phyloP scores from a whole-genome alignment of 2,329 filamentous ascomycete genomes.

The Trichoderma simmonsii region DNA sequence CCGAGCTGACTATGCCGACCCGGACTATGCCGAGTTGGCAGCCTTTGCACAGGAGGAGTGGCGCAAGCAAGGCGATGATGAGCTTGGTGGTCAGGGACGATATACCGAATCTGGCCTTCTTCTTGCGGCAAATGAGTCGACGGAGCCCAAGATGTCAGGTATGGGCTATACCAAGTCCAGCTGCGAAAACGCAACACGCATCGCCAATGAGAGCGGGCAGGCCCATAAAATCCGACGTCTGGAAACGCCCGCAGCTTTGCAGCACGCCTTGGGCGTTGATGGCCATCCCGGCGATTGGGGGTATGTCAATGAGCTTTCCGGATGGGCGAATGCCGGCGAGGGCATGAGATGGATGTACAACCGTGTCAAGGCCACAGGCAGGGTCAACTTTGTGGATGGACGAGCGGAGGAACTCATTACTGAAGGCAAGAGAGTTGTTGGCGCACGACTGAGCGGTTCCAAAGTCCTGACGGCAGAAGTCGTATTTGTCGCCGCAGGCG shows the following conservation, averaged over 20 bases:
- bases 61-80: constrained; percentile 56
- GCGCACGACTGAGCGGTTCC: constrained; percentile 43
- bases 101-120: constrained; percentile 70
- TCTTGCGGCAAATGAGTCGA: constrained; percentile 54
- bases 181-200: constrained; percentile 56
- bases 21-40: constrained; percentile 72
- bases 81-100: constrained; percentile 60
- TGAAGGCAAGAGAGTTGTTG: constrained; percentile 45
- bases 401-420: constrained; percentile 44
- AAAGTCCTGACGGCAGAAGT: constrained; percentile 59
- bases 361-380: constrained; percentile 51
- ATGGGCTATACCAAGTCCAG: constrained; percentile 59
- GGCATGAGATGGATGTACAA: constrained; percentile 63
- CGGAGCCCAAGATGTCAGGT: constrained; percentile 39
- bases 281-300: constrained; percentile 60
- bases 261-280: constrained; percentile 43
- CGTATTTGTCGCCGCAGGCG: constrained; percentile 77
- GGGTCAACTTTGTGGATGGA: constrained; percentile 55
- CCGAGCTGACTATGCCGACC: constrained; percentile 75
- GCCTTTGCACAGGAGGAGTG: constrained; percentile 66
- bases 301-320: constrained; percentile 70
- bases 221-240: constrained; percentile 44
- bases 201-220: constrained; percentile 41
- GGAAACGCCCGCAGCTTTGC: constrained; percentile 43
- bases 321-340: constrained; percentile 76